Conservation (phyloP, 345 rosid species). For the Cardamine resedifolia region DNA sequence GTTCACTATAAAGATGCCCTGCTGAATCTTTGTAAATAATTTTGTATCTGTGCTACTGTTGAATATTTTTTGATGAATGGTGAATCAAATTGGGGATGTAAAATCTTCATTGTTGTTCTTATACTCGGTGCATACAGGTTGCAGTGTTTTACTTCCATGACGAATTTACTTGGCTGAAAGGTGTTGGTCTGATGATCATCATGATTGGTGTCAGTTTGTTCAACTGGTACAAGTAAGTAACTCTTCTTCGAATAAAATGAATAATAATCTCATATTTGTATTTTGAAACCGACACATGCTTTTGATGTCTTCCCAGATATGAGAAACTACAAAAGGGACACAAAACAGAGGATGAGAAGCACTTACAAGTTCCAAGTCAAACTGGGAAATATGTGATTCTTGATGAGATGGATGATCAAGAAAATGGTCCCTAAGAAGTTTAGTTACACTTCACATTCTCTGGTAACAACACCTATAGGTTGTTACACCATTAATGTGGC, state of each 20-base stretch:
- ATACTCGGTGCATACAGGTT: slow-evolving; percentile 51
- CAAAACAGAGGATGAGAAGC: slow-evolving; percentile 38
- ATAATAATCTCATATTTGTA: neutral
- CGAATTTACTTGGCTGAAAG: slow-evolving; percentile 93
- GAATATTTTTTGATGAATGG: slow-evolving; percentile 11
- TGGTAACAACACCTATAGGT: neutral
- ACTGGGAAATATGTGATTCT: slow-evolving; percentile 81
- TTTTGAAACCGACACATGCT: neutral
- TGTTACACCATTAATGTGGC: slow-evolving; percentile 8
- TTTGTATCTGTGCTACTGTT: neutral
- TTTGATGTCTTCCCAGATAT: slow-evolving; percentile 51
- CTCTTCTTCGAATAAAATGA: neutral
- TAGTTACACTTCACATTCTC: slow-evolving; percentile 7
- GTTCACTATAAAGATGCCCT: neutral
- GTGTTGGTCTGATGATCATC: slow-evolving; percentile 75
- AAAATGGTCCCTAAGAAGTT: slow-evolving; percentile 42
- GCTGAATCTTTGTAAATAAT: neutral
- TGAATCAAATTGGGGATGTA: neutral
- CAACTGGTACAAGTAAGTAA: slow-evolving; percentile 99
- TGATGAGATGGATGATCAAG: slow-evolving; percentile 80
- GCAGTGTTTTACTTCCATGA: slow-evolving; percentile 98
- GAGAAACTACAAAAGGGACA: slow-evolving; percentile 60
- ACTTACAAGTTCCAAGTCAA: slow-evolving; percentile 31
- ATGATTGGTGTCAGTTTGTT: slow-evolving; percentile 90
- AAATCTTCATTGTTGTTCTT: slow-evolving; percentile 1